Evolutionary conservation across 495 filamentous ascomycete species (phyloP).

Genomic region (Darksidea phi): DNA sequence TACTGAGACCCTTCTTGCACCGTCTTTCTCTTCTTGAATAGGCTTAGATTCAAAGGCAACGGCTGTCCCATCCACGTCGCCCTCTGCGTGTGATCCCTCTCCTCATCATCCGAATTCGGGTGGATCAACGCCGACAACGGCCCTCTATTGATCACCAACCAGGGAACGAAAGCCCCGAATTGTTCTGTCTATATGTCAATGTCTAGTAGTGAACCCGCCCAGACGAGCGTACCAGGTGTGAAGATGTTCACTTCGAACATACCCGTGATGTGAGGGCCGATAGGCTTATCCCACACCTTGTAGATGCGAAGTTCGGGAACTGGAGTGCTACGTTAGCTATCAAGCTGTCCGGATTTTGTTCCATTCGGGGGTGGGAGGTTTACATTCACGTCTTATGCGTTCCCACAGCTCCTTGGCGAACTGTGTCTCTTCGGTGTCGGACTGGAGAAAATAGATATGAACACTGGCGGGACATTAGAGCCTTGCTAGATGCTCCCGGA

Average conservation of each 20-base stretch:
- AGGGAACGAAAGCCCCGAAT: conserved; percentile 83
- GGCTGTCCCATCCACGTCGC: conserved; percentile 84
- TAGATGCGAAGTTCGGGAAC: conserved; percentile 88
- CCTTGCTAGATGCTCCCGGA: background rate
- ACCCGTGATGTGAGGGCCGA: conserved; percentile 78
- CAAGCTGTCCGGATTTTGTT: background rate
- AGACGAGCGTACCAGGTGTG: conserved; percentile 55
- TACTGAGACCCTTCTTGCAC: too few species aligned
- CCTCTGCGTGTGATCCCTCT: conserved; percentile 69
- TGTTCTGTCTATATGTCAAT: conserved; percentile 46
- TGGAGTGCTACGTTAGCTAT: conserved; percentile 36
- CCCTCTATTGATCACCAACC: conserved; percentile 80
- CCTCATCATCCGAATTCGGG: conserved; percentile 70
- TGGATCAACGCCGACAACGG: conserved; percentile 78
- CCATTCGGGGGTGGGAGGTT: conserved; percentile 9
- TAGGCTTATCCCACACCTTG: conserved; percentile 67
- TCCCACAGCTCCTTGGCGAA: conserved; percentile 74
- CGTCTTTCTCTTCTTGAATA: conserved; percentile 51
- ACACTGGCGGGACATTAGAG: conserved; percentile 39
- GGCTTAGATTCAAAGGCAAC: conserved; percentile 63
- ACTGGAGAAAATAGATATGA: conserved; percentile 70
- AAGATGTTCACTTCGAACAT: conserved; percentile 95
- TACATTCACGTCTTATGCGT: conserved; percentile 77
- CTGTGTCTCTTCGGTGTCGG: conserved; percentile 57
- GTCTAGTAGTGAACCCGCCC: background rate